Evolutionary conservation across 1,139 yeast species (phyloP), one percentile per base, ranked within the genome.

Genomic region (Protomyces gravidus): DNA sequence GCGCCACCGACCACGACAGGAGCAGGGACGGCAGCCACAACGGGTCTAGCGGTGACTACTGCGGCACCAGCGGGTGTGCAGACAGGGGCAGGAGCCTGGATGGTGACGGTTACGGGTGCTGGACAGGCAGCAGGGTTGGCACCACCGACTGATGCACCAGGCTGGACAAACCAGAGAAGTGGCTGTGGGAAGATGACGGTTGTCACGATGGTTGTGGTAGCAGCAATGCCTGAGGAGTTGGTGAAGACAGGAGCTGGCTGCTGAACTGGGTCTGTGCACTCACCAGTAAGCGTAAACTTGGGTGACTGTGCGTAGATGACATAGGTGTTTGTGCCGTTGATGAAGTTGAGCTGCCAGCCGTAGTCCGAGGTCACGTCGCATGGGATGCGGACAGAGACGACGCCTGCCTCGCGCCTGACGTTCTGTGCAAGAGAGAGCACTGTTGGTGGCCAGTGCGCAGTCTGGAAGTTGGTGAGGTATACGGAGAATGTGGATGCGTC

Each of bases 291-390:
- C 36, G 40, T 39, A 53, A 57, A 57, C 19, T 47, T 47, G 51
- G 49, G 50, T 13, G 60, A 57, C 51, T 57, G 60, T 11, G 60
- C 60, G 27, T 57, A 57, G 45, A 57, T 57, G 56, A 57, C 60
- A 50, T 57, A 57, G 45, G 60, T 57, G 56, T 57, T 57, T 45
- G 60, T 57, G 30, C 60, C 60, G 51, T 57, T 57, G 55, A 50
- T 45, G 28, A 50, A 45, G 56, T 57, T 57, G 51, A 57, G 50
- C 32, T 40, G 50, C 51, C 39, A 57, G 17, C 60, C 60, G 21
- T 47, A 40, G 55, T 33, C 60, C 25, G 48, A 26, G 40, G 33
- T 23, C 23, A 57, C 51, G 30, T 47, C 46, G 60, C 60, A 57
- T 6, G 60, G 60, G 42, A 57, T 57, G 28, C 50, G 55, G 51